Base-by-base conservation (phyloP, 306 rosid genomes). In the Cicer chorassanicum region DNA sequence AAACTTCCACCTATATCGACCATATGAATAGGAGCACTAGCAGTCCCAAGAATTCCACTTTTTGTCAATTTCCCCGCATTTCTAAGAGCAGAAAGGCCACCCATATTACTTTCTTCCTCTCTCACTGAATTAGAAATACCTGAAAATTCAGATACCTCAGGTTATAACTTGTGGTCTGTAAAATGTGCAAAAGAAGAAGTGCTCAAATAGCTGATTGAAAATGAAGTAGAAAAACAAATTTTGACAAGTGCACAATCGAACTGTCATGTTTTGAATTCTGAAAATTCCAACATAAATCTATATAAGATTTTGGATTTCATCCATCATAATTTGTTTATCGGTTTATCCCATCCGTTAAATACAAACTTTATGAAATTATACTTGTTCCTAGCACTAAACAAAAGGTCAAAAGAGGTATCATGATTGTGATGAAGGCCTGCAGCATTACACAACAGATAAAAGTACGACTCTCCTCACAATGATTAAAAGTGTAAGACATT, bases 1-100 rank as follows among this genome's bases (percentile, higher is more conserved):
- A 91, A 88, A 63, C 85, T 89, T 24, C 85, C 90, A 77, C 86
- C 88, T 77, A 40, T 77, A 55, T 88, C 57, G 64, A 89, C 90
- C 92, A 86, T 87, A 84, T 89, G 94, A 83, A 91, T 88, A 29
- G 96, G 97, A 64, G 92, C 87, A 81, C 84, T 71, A 4, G 94
- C 83, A 51, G 96, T 91, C 78, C 93, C 97, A 79, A 93, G 90
- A 80, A 85, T 1, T 40, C 92, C 91, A 34, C 84, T 87, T 82
- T 91, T 84, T 10, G 88, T 41, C 49, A 83, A 19, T 81, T 88
- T 88, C 40, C 94, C 93, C 44, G 81, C 81, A 71, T 84, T 91
- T 82, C 77, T 91, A 38, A 91, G 68, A 70, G 81, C 83, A 21
- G 91, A 75, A 70, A 91, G 74, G 61, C 88, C 82, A 39, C 86